phyloP scores from a whole-genome alignment of 306 rosid species.

The Vachellia pachyceras region DNA sequence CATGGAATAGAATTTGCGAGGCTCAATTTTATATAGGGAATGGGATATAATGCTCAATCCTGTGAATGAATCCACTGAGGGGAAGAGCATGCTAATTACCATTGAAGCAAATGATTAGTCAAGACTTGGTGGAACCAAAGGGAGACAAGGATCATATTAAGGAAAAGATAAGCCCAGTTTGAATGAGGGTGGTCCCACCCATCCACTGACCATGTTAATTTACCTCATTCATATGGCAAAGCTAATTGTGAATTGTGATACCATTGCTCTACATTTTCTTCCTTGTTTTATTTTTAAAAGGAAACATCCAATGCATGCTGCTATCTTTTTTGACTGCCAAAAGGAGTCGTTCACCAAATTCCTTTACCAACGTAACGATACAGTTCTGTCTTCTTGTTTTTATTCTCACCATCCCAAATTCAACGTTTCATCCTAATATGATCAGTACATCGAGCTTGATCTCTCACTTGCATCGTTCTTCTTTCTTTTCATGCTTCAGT shows the following conservation, averaged over 20 bases:
- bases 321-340: slow-evolving; percentile 51
- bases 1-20: slow-evolving; percentile 33
- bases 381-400: not conserved
- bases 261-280: slow-evolving; percentile 27
- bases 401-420: too few species aligned
- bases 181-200: slow-evolving; percentile 54
- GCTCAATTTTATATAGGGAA: not conserved
- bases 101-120: slow-evolving; percentile 40
- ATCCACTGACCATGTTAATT: slow-evolving; percentile 55
- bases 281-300: not conserved
- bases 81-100: slow-evolving; percentile 45
- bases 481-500: not conserved
- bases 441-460: not conserved
- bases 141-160: slow-evolving; percentile 56
- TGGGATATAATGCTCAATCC: slow-evolving; percentile 22
- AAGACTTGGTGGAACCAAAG: slow-evolving; percentile 35
- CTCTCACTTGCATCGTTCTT: not conserved
- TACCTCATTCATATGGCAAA: slow-evolving; percentile 42
- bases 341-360: slow-evolving; percentile 53
- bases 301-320: slow-evolving; percentile 35
- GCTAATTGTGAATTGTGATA: slow-evolving; percentile 18
- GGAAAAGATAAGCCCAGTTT: slow-evolving; percentile 42
- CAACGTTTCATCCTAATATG: not conserved
- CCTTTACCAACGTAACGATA: slow-evolving; percentile 15
- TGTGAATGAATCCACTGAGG: slow-evolving; percentile 26